These are phyloP conservation scores for Skeletonema grethae DNA, from an alignment of 108 stramenopile species.

Conservation along the genomic window DNA sequence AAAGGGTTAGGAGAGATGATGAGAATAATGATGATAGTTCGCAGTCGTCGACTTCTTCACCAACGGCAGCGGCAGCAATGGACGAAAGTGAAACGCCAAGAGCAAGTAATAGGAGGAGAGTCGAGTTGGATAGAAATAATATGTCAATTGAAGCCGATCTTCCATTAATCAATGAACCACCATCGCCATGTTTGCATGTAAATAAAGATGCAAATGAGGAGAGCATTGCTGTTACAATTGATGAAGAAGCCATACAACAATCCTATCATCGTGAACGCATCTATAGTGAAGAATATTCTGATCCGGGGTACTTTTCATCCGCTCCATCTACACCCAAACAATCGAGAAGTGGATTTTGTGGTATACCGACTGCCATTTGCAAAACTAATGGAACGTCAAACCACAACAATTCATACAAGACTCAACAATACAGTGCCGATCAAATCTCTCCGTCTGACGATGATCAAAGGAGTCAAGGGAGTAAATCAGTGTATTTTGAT, in stretches of 20 bases:
- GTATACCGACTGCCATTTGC: constrained; percentile 19
- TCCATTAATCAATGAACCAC: background rate
- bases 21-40: constrained; percentile 15
- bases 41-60: background rate
- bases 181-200: background rate
- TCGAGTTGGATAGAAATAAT: background rate
- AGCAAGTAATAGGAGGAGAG: background rate
- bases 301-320: constrained; percentile 41
- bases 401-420: background rate
- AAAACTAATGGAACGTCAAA: background rate
- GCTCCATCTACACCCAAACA: constrained; percentile 35
- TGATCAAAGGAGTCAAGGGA: background rate
- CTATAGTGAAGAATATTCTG: constrained; percentile 22
- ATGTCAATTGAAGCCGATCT: background rate
- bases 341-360: constrained; percentile 22
- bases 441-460: background rate
- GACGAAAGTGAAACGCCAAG: background rate
- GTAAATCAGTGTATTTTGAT: background rate
- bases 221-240: background rate
- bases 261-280: constrained; percentile 1
- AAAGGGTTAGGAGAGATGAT: no score
- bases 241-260: background rate
- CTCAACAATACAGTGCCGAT: background rate
- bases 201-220: background rate
- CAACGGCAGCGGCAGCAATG: background rate